Conservation (phyloP, 1,284 basidiomycete genomes). For the Leccinum fallax region DNA sequence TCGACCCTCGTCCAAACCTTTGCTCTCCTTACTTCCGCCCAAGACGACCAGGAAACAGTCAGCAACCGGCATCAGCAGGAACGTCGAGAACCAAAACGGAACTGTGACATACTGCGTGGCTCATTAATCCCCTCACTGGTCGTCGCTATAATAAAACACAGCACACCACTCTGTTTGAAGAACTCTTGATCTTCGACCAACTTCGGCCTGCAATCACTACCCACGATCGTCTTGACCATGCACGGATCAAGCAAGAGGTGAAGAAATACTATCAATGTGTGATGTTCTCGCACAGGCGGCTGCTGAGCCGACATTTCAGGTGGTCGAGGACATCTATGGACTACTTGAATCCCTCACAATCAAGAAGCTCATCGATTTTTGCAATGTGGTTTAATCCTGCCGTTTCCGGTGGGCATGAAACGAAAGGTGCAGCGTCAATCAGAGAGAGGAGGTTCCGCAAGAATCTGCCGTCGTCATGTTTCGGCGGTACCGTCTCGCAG, state of each 20-base stretch:
- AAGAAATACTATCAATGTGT: no score
- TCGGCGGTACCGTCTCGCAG: not conserved
- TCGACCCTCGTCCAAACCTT: conserved; percentile 9
- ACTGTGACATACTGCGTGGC: not conserved
- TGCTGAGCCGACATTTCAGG: no score
- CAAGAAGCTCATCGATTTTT: not conserved
- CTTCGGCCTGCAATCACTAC: no score
- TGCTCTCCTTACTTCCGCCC: not conserved
- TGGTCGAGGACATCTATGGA: no score
- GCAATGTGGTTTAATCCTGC: not conserved
- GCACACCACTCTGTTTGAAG: not conserved
- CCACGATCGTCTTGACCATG: no score
- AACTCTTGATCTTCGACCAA: not conserved
- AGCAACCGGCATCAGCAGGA: not conserved
- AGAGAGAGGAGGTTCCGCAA: not conserved
- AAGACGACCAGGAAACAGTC: not conserved
- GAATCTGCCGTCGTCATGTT: not conserved
- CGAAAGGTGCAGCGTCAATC: not conserved
- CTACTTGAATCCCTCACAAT: not conserved
- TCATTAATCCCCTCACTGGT: not conserved
- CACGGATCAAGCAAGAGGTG: no score
- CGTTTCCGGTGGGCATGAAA: not conserved
- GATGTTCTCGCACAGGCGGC: no score
- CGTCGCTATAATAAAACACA: not conserved
- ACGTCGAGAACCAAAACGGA: not conserved